phyloP scores from a whole-genome alignment of 2,329 filamentous ascomycete species.

The Aphanocladium album region DNA sequence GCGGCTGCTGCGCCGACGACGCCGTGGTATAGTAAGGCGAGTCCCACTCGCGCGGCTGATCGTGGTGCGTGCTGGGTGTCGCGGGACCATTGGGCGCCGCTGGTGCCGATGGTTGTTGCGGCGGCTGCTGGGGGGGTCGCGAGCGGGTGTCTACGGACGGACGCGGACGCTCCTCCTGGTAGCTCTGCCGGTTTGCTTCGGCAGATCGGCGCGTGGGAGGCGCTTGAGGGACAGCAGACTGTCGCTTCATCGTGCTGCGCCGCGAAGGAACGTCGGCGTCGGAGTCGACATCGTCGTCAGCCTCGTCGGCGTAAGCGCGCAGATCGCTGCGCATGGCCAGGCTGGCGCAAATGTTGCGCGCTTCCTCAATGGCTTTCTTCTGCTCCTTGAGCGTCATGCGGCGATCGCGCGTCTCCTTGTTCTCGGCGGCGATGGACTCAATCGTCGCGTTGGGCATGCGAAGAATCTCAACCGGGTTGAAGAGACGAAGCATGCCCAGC shows the following conservation, averaged over 20 bases:
- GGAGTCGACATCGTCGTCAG: constrained; percentile 25
- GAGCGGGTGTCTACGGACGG: constrained; percentile 14
- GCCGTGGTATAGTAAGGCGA: constrained; percentile 22
- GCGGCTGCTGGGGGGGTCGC: constrained; percentile 16
- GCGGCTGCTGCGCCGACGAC: constrained; percentile 15
- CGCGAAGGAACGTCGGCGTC: constrained; percentile 27
- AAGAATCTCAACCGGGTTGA: constrained; percentile 48
- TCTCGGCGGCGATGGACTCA: constrained; percentile 48
- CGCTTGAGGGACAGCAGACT: constrained; percentile 12
- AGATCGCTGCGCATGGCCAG: constrained; percentile 50
- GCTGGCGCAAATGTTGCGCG: constrained; percentile 35
- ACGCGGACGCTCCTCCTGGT: constrained; percentile 21
- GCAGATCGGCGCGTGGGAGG: background rate
- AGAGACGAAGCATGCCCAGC: constrained; percentile 46
- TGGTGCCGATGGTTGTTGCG: constrained; percentile 15
- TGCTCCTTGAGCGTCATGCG: constrained; percentile 39
- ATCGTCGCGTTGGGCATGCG: constrained; percentile 40
- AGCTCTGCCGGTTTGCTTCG: constrained; percentile 19
- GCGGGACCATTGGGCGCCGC: background rate
- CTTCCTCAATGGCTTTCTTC: constrained; percentile 17
- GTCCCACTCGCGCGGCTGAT: constrained; percentile 24
- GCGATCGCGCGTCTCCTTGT: constrained; percentile 48
- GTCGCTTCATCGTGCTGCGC: constrained; percentile 11
- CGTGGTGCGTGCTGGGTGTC: background rate
- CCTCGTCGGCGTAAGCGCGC: constrained; percentile 34